Evolutionary conservation across 2,329 filamentous ascomycete species (phyloP).

Genomic region (Fusarium sp.): DNA sequence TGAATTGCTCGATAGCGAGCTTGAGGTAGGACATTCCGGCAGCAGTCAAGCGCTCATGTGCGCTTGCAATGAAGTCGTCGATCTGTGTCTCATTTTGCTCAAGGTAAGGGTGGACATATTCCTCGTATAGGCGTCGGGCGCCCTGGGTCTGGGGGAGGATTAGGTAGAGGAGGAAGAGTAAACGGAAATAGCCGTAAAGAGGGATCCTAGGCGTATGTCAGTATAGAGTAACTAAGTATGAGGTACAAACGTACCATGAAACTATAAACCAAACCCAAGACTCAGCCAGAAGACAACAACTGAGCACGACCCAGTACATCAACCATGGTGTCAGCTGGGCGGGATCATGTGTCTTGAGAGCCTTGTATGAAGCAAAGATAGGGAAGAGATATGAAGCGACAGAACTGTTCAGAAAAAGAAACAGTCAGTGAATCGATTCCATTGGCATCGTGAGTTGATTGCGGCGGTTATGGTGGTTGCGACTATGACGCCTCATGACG

Average conservation of each 20-base stretch:
- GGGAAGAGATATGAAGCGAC: conserved; percentile 92
- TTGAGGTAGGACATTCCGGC: conserved; percentile 83
- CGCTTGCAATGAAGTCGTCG: conserved; percentile 86
- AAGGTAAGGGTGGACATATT: conserved; percentile 89
- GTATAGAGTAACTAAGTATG: background rate
- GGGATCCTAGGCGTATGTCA: conserved; percentile 72
- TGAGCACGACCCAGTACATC: conserved; percentile 98
- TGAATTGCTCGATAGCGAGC: conserved; percentile 76
- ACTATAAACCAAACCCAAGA: conserved; percentile 90
- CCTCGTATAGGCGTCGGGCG: conserved; percentile 85
- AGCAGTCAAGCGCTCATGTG: conserved; percentile 81
- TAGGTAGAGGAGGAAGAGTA: conserved; percentile 90
- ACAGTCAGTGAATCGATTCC: conserved; percentile 27
- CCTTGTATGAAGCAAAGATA: conserved; percentile 97
- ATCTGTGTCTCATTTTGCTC: conserved; percentile 88
- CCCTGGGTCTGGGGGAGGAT: conserved; percentile 98
- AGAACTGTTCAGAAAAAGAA: conserved; percentile 67
- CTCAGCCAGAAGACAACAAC: conserved; percentile 83
- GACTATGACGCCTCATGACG: conserved; percentile 41
- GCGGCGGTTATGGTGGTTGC: background rate
- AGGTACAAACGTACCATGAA: conserved; percentile 65
- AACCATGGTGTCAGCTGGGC: conserved; percentile 95
- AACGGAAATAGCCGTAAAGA: conserved; percentile 92
- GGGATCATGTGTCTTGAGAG: conserved; percentile 90
- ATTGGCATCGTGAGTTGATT: conserved; percentile 7